Conservation (phyloP, 495 filamentous ascomycete genomes). For the Pyrenula massariospora region DNA sequence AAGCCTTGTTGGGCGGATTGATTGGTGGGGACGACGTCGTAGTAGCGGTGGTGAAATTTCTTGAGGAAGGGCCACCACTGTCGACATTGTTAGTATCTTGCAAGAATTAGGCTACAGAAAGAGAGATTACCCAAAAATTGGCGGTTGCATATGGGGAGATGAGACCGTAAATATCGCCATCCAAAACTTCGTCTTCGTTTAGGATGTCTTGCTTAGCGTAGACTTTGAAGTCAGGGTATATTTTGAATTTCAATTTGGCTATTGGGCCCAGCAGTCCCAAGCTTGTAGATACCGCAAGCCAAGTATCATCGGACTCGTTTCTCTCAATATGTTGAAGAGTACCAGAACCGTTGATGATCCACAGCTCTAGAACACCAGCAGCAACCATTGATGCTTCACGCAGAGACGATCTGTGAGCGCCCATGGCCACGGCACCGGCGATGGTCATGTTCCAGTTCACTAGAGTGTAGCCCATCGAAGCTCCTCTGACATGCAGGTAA, state of each 20-base stretch:
- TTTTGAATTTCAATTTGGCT: constrained; percentile 30
- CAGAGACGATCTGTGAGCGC: constrained; percentile 31
- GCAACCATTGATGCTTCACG: constrained; percentile 39
- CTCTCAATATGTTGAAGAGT: constrained; percentile 24
- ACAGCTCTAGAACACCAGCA: constrained; percentile 30
- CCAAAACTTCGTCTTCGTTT: constrained; percentile 29
- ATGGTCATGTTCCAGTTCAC: constrained; percentile 43
- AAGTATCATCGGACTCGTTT: constrained; percentile 27
- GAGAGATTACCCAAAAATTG: constrained; percentile 28
- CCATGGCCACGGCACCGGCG: constrained; percentile 36
- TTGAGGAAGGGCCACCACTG: constrained; percentile 37
- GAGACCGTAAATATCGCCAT: constrained; percentile 34
- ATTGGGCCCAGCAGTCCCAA: constrained; percentile 33
- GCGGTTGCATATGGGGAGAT: constrained; percentile 37
- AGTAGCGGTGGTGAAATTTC: constrained; percentile 38
- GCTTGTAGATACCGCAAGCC: constrained; percentile 36
- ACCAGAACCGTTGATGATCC: constrained; percentile 34
- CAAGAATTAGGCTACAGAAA: background rate
- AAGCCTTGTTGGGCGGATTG: constrained; percentile 30
- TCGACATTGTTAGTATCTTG: background rate
- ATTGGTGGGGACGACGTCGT: constrained; percentile 28
- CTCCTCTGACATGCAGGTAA: constrained; percentile 28
- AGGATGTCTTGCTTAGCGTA: constrained; percentile 33
- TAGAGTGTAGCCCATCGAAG: constrained; percentile 33
- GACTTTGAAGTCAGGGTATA: constrained; percentile 35